These are phyloP conservation scores for Sesbania bispinosa DNA, from an alignment of 306 rosid species.

Conservation along the genomic window DNA sequence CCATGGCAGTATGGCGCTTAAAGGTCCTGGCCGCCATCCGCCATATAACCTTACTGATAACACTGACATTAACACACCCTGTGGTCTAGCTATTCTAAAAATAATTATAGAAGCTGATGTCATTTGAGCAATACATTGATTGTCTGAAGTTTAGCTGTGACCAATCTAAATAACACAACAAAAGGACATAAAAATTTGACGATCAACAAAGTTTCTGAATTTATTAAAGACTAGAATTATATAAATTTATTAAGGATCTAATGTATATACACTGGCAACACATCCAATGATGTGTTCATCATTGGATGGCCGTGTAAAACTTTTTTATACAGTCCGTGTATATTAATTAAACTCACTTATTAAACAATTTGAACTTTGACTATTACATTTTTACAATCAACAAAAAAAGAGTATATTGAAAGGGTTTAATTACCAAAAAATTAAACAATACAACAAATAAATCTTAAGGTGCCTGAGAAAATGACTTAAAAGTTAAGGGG, in stretches of 20 bases:
- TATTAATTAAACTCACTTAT: too few relatives aligned
- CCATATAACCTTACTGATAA: too few relatives aligned
- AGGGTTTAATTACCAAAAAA: background rate
- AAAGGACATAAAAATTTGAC: background rate
- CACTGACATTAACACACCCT: too few relatives aligned
- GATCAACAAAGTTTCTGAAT: background rate
- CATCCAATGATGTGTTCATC: too few relatives aligned
- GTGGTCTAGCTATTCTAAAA: background rate
- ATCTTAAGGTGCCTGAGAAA: background rate
- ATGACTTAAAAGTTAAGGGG: background rate
- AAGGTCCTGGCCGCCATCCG: too few relatives aligned
- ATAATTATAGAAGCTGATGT: background rate
- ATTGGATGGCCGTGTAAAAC: too few relatives aligned
- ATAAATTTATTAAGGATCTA: background rate
- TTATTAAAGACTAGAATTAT: background rate
- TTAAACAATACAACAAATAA: background rate
- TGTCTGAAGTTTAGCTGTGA: background rate
- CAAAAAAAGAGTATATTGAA: background rate
- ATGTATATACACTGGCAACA: too few relatives aligned
- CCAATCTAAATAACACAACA: background rate
- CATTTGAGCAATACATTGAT: background rate
- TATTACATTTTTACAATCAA: background rate
- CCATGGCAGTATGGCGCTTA: too few relatives aligned
- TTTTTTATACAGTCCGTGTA: too few relatives aligned
- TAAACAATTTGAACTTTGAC: conserved; percentile 6